Conservation (phyloP, 2,329 filamentous ascomycete species). For the Beauveria asiatica region DNA sequence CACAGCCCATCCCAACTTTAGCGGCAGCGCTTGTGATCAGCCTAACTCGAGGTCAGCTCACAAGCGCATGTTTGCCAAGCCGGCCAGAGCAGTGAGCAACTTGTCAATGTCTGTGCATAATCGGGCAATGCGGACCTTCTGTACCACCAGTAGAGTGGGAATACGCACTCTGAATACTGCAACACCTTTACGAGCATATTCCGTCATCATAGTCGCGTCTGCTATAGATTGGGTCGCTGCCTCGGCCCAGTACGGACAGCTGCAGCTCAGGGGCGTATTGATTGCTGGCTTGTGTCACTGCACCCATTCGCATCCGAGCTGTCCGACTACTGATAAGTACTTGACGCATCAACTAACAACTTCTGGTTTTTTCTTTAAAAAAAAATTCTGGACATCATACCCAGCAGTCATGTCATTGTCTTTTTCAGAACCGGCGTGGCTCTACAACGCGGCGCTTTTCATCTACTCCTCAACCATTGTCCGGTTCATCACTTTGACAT, state of each 20-base stretch:
- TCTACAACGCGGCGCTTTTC: background rate
- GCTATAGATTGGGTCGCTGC: background rate
- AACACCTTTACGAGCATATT: too few relatives aligned
- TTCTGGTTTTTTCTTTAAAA: too few relatives aligned
- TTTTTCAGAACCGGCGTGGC: background rate
- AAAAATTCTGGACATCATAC: background rate
- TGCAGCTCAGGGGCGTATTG: background rate
- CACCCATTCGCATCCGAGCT: background rate
- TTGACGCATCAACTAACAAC: background rate
- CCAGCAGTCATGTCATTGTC: slow-evolving; percentile 1
- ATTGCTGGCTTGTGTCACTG: background rate
- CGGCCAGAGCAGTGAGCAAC: too few relatives aligned
- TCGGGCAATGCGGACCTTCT: too few relatives aligned
- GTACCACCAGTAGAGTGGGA: too few relatives aligned
- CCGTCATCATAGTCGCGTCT: background rate
- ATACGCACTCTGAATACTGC: too few relatives aligned
- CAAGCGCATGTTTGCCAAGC: too few relatives aligned
- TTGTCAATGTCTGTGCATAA: too few relatives aligned
- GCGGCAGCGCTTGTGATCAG: too few relatives aligned
- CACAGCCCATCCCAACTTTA: too few relatives aligned
- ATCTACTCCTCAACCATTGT: slow-evolving; percentile 1
- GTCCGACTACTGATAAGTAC: background rate
- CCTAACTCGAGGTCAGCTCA: too few relatives aligned
- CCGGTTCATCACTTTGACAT: background rate
- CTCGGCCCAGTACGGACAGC: background rate